These are phyloP conservation scores for Phytophthora aleatoria DNA, from an alignment of 352 stramenopile genomes.

Conservation along the genomic window DNA sequence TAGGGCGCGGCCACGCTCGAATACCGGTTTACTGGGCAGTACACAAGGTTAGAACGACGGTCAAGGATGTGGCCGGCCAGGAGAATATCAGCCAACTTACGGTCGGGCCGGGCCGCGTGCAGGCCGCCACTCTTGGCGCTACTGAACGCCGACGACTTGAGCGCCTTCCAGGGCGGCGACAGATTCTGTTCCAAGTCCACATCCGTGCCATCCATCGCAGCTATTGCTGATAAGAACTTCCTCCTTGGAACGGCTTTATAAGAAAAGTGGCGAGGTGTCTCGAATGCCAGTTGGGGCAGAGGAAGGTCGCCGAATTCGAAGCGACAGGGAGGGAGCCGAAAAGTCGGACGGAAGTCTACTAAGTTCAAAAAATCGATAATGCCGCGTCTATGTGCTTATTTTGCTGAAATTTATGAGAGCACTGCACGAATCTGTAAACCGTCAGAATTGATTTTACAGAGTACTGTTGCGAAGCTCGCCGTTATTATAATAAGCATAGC, in stretches of 20 bases:
- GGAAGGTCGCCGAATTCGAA: constrained; percentile 5
- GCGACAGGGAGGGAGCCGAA: neutral
- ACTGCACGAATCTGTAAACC: too few species aligned
- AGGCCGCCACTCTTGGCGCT: constrained; percentile 21
- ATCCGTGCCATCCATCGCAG: constrained; percentile 18
- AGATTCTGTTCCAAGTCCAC: constrained; percentile 7
- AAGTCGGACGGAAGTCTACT: constrained; percentile 6
- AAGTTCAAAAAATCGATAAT: neutral
- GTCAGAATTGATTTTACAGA: too few species aligned
- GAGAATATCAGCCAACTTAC: constrained; percentile 21
- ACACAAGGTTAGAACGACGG: neutral
- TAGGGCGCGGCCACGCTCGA: constrained; percentile 68
- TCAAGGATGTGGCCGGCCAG: neutral
- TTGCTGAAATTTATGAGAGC: too few species aligned
- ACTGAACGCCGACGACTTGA: constrained; percentile 26
- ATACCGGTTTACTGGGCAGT: constrained; percentile 38
- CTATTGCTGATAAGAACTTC: neutral
- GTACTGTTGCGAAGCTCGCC: too few species aligned
- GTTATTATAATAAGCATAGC: too few species aligned
- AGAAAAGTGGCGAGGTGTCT: neutral
- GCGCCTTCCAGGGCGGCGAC: constrained; percentile 25
- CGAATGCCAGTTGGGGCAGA: neutral
- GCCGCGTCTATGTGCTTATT: neutral
- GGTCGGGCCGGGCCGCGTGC: constrained; percentile 16
- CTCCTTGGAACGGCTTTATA: neutral